Percentiles rank a stretch among this genome's conserved stretches.
phyloP scores from a whole-genome alignment of 2,329 filamentous ascomycete species.

The Phaeosphaeriaceae sp. region DNA sequence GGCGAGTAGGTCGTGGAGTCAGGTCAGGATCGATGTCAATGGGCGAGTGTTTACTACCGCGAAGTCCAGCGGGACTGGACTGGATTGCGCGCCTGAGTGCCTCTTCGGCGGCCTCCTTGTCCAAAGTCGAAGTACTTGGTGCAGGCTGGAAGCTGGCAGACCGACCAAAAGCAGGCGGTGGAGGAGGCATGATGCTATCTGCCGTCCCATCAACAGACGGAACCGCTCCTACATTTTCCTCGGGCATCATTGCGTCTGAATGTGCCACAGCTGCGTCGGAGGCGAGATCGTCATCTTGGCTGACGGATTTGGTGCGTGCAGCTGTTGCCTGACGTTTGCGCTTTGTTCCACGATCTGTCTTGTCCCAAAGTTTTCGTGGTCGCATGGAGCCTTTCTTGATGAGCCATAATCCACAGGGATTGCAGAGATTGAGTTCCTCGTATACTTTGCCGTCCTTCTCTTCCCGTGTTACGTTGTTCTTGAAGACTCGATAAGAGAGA shows the following conservation, averaged over 20 bases:
- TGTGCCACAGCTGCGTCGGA: constrained; percentile 43
- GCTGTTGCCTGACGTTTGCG: constrained; percentile 35
- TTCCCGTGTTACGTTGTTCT: constrained; percentile 73
- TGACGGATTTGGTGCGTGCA: constrained; percentile 50
- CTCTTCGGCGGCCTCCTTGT: constrained; percentile 32
- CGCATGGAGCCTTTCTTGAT: constrained; percentile 86
- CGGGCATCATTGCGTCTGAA: constrained; percentile 30
- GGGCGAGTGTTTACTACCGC: constrained; percentile 55
- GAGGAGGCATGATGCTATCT: constrained; percentile 21
- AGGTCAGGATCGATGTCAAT: constrained; percentile 59
- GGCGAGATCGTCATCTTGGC: constrained; percentile 55
- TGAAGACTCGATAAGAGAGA: constrained; percentile 75
- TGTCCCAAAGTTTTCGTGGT: constrained; percentile 81
- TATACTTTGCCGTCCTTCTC: constrained; percentile 68
- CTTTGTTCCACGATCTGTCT: constrained; percentile 50
- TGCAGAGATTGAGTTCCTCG: constrained; percentile 81
- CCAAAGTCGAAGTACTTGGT: constrained; percentile 12
- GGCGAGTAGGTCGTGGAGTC: constrained; percentile 69
- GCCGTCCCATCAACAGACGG: constrained; percentile 15
- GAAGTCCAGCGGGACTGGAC: constrained; percentile 65
- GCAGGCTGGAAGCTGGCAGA: constrained; percentile 16
- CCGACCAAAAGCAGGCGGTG: constrained; percentile 12
- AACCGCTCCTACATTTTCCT: constrained; percentile 14
- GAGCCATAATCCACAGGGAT: constrained; percentile 95
- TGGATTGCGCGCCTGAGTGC: constrained; percentile 63